A percentile compares a stretch with the other conserved stretches of the same genome.
These are phyloP conservation scores for Vigna mungo DNA, from an alignment of 306 rosid species.

Conservation along the genomic window DNA sequence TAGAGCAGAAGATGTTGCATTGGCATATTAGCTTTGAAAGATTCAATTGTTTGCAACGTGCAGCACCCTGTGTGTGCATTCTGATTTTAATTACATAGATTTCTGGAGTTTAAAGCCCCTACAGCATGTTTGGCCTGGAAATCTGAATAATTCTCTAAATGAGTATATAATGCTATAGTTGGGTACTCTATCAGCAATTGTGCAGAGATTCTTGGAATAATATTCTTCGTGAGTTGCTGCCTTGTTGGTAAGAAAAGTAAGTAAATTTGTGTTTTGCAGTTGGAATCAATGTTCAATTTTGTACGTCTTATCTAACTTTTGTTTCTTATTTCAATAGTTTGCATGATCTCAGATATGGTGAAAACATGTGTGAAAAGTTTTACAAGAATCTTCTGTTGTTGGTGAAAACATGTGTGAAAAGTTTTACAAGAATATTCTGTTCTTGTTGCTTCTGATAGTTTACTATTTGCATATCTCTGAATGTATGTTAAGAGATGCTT, in stretches of 20 bases:
- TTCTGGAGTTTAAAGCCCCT: conserved; percentile 68
- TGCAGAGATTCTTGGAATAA: conserved; percentile 82
- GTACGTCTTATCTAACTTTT: conserved; percentile 36
- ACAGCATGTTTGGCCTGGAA: conserved; percentile 72
- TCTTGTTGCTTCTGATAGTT: conserved; percentile 60
- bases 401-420: conserved; percentile 53
- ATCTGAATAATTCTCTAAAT: conserved; percentile 67
- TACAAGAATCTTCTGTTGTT: conserved; percentile 35
- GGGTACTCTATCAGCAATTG: conserved; percentile 81
- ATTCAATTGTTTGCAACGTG: conserved; percentile 63
- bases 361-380: conserved; percentile 52
- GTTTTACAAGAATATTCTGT: conserved; percentile 40
- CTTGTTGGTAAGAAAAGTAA: conserved; percentile 78
- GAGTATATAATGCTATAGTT: conserved; percentile 64
- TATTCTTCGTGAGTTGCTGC: conserved; percentile 95
- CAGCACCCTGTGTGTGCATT: conserved; percentile 55
- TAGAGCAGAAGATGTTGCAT: conserved; percentile 59
- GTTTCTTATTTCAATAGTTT: conserved; percentile 46
- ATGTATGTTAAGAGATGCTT: conserved; percentile 36
- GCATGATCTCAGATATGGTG: conserved; percentile 51
- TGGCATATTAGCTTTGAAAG: conserved; percentile 59
- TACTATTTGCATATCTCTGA: conserved; percentile 47
- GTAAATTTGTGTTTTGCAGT: conserved; percentile 57
- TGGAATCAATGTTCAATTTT: conserved; percentile 50
- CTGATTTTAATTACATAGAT: conserved; percentile 53